These are phyloP conservation scores for Botrytis pseudocinerea DNA, from an alignment of 2,329 filamentous ascomycete genomes.

Conservation along the genomic window DNA sequence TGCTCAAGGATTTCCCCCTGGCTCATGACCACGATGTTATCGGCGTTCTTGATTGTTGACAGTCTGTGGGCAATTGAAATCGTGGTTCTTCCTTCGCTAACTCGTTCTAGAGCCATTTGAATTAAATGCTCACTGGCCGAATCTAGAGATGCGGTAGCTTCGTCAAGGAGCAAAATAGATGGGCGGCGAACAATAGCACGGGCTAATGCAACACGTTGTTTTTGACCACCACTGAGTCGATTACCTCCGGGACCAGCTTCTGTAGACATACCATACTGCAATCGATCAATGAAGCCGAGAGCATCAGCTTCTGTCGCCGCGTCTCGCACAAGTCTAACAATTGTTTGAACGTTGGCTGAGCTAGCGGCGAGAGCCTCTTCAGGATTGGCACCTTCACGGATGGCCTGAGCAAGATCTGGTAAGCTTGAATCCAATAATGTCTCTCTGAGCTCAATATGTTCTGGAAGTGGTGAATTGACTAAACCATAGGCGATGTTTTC, in stretches of 20 bases:
- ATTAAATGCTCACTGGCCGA: slow-evolving; percentile 90
- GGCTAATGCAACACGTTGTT: slow-evolving; percentile 57
- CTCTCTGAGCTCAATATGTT: slow-evolving; percentile 10
- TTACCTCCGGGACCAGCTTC: slow-evolving; percentile 4
- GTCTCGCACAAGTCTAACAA: slow-evolving; percentile 4
- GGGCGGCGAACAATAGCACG: slow-evolving; percentile 55
- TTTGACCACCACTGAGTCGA: slow-evolving; percentile 19
- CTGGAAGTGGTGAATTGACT: slow-evolving; percentile 5
- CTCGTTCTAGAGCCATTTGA: slow-evolving; percentile 77
- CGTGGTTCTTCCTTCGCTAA: slow-evolving; percentile 81
- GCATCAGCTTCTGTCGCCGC: slow-evolving; percentile 18
- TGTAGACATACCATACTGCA: slow-evolving; percentile 10
- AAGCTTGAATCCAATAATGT: slow-evolving; percentile 6
- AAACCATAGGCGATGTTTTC: slow-evolving; percentile 21
- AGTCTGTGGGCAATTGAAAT: slow-evolving; percentile 90
- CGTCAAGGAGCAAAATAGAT: slow-evolving; percentile 59
- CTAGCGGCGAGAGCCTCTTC: slow-evolving; percentile 4
- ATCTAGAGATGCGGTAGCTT: slow-evolving; percentile 67
- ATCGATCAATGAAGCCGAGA: slow-evolving; percentile 5
- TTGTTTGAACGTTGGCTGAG: slow-evolving; percentile 3
- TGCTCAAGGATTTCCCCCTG: slow-evolving; percentile 73
- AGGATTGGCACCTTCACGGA: background rate
- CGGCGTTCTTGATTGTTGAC: slow-evolving; percentile 86
- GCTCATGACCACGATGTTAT: slow-evolving; percentile 79
- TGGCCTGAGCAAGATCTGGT: slow-evolving; percentile 6